Evolutionary conservation across 169 alveolate species (phyloP), one percentile per base, ranked within the genome.

Genomic region (Plasmodium chabaudi): DNA sequence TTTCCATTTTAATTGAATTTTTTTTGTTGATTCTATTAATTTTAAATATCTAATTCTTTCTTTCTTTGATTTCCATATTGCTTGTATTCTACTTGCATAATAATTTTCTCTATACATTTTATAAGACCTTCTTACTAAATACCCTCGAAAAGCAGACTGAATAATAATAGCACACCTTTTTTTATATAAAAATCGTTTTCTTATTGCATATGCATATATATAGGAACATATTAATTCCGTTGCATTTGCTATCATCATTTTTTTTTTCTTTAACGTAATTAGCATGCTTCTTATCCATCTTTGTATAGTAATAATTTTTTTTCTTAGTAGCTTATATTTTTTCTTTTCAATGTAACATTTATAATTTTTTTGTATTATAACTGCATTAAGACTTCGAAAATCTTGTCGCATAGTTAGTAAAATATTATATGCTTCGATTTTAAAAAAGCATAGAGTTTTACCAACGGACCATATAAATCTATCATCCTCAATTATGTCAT

Each of bases 1-100:
- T 47, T 95, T 87, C 96, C 96, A 94, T 21, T 88, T 91, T 9
- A 88, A 73, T 55, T 96, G 97, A 1, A 95, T 94, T 74, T 90
- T 75, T 39, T 79, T 49, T 2, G 93, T 89, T 21, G 96, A 90
- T 34, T 39, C 63, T 60, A 72, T 88, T 73, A 96, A 82, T 9
- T 73, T 70, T 55, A 17, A 47, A 71, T 87, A 94, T 69, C 69
- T 65, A 17, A 44, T 55, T 25, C 94, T 72, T 64, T 94, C 93
- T 72, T 63, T 57, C 49, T 88, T 82, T 60, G 90, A 87, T 72
- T 87, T 88, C 91, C 95, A 94, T 1, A 94, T 69, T 27, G 95
- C 94, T 88, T 96, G 97, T 34, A 96, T 93, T 60, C 51, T 74
- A 15, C 96, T 70, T 9, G 97, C 97, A 60, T 74, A 87, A 19